Base-by-base conservation (phyloP, 2,329 filamentous ascomycete genomes). In the Phaeoacremonium minimum region DNA sequence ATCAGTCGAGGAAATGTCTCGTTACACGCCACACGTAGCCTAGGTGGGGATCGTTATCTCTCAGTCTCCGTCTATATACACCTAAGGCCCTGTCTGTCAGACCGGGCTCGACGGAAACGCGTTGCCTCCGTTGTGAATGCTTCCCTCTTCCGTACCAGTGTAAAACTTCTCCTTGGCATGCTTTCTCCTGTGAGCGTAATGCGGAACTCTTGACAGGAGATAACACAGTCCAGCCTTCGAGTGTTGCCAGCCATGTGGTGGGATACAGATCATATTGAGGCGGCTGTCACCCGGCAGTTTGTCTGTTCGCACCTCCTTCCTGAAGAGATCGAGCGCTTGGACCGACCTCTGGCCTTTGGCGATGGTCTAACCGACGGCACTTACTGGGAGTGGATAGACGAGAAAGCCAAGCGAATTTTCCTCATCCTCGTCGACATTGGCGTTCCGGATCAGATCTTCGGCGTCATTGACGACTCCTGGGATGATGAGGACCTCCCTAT, bases 351-450 rank as follows among this genome's bases (percentile, higher is more conserved):
- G 32, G 75, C 68, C 11, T 87, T 87, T 55, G 83, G 83, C 18
- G 80, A 80, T 48, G 77, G 77, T 37, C 58, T 77, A 38, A 87
- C 83, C 4, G 79, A 87, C 55, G 76, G 82, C 44, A 87, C 83
- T 1, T 89, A 89, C 55, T 80, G 84, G 67, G 83, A 88, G 53
- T 87, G 84, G 81, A 87, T 89, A 39, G 63, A 84, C 32, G 66
- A 76, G 37, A 82, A 81, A 48, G 80, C 82, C 6, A 81, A 79
- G 50, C 72, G 80, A 32, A 67, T 88, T 28, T 89, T 88, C 50
- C 65, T 90, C 32, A 80, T 87, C 28, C 66, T 89, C 17, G 69
- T 79, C 36, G 83, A 88, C 49, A 64, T 87, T 16, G 80, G 79
- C 19, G 70, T 84, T 9, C 76, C 84, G 1, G 81, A 85, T 47